phyloP scores from a whole-genome alignment of 768 basidiomycete genomes.

The Jaapia argillacea region DNA sequence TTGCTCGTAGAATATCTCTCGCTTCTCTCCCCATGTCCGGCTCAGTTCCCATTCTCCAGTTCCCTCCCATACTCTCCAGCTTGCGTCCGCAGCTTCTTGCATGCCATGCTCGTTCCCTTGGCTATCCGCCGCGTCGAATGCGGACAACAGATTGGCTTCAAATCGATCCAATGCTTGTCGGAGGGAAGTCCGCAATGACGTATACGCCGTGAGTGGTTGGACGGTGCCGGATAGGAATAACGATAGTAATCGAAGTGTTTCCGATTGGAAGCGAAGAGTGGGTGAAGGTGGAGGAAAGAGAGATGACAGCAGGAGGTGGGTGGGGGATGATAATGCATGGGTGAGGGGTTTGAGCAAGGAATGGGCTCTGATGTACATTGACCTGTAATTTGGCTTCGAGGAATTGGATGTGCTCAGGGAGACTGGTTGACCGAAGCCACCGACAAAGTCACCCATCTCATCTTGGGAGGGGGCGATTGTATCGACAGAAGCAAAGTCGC shows the following conservation, averaged over 20 bases:
- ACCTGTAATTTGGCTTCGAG: constrained; percentile 30
- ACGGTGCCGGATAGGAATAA: constrained; percentile 62
- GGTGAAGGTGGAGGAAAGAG: constrained; percentile 37
- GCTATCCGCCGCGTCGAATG: constrained; percentile 82
- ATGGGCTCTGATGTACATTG: constrained; percentile 60
- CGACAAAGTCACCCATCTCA: constrained; percentile 40
- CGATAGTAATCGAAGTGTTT: constrained; percentile 60
- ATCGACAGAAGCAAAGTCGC: constrained; percentile 55
- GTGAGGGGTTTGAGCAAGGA: constrained; percentile 51
- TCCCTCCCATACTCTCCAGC: constrained; percentile 76
- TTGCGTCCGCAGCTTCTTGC: constrained; percentile 71
- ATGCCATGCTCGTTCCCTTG: constrained; percentile 64
- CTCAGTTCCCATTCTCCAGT: constrained; percentile 82
- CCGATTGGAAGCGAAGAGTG: constrained; percentile 43
- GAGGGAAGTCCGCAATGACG: constrained; percentile 50
- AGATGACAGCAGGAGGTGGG: constrained; percentile 58
- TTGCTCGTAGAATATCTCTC: constrained; percentile 87
- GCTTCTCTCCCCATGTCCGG: constrained; percentile 91
- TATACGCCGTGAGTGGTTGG: constrained; percentile 65
- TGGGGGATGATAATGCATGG: constrained; percentile 44
- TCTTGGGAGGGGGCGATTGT: constrained; percentile 18
- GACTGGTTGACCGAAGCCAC: constrained; percentile 15
- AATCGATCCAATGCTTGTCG: constrained; percentile 80
- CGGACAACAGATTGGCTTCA: constrained; percentile 75
- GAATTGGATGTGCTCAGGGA: constrained; percentile 18